These are phyloP conservation scores for Geranium rotundifolium DNA, from an alignment of 345 rosid species.

Conservation along the genomic window DNA sequence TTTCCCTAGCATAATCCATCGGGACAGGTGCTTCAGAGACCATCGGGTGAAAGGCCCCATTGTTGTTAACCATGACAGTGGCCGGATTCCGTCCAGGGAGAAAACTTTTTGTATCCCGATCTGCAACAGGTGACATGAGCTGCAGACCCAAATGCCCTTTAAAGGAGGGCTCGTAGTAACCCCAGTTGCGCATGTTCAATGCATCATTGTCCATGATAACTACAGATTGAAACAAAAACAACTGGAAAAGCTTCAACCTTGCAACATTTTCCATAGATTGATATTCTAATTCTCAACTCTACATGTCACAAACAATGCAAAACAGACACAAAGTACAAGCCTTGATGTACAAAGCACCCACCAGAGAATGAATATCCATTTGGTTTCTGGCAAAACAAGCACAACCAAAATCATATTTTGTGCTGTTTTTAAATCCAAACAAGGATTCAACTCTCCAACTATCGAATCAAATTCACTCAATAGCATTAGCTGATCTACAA, in stretches of 20 bases:
- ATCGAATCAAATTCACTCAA: too few relatives aligned
- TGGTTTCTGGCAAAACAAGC: too few relatives aligned
- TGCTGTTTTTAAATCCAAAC: too few relatives aligned
- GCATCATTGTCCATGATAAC: slow-evolving; percentile 70
- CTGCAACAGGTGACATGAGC: slow-evolving; percentile 61
- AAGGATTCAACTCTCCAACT: too few relatives aligned
- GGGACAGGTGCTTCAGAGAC: slow-evolving; percentile 45
- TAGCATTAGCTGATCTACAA: too few relatives aligned
- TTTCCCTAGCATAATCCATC: slow-evolving; percentile 49
- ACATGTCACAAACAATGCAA: too few relatives aligned
- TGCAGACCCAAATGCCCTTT: slow-evolving; percentile 68
- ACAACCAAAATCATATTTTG: too few relatives aligned
- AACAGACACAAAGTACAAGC: too few relatives aligned
- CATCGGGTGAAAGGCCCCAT: slow-evolving; percentile 36
- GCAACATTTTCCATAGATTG: not conserved
- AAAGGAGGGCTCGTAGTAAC: slow-evolving; percentile 67
- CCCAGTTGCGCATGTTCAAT: slow-evolving; percentile 73
- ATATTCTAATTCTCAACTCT: too few relatives aligned
- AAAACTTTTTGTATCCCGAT: slow-evolving; percentile 61
- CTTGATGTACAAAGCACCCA: too few relatives aligned
- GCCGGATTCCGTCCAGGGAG: slow-evolving; percentile 61
- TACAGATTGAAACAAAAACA: slow-evolving; percentile 15
- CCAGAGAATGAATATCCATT: too few relatives aligned
- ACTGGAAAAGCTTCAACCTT: not conserved
- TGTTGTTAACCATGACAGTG: slow-evolving; percentile 37